Base-by-base conservation (phyloP, 2,329 filamentous ascomycete species). In the Trichoderma asperellum region DNA sequence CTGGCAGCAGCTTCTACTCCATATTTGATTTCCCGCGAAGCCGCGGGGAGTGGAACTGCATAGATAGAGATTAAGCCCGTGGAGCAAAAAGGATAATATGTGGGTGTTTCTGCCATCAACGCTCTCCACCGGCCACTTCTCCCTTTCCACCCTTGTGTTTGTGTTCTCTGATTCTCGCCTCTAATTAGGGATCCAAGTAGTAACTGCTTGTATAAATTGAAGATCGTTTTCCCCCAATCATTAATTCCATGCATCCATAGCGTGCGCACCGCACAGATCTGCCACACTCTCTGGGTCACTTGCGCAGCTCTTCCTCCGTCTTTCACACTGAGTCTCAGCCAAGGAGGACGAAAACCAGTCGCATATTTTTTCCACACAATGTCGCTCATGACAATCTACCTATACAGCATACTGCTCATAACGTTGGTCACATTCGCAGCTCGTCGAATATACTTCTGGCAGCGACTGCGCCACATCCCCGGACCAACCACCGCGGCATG, bases 391-490 rank as follows among this genome's bases (percentile, higher is more conserved):
- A 29, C n/a, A 5, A 57, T 68, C 21, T 43, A 56, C 0, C 18
- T 68, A 29, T 67, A 32, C 35, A 52, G 34, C 4, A 32, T 52
- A 29, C 61, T 63, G 49, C 40, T 66, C 27, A 32, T 56, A 10
- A 12, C 35, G 3, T 14, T 70, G 1, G 5, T 70, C 35, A 34
- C 29, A 21, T 67, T 56, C 7, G 6, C 37, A 29, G 34, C 29
- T 0, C 65, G 52, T 14, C 21, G 68, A 16, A 18, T 75, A 29
- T 75, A 68, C 29, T 68, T 65, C n/a, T 77, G 76, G 76, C 68
- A 74, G 52, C 73, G 75, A 4, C 65, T 78, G 43, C 73, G 76
- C 16, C 74, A 78, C 63, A 73, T 78, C 60, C 76, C 76, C 0
- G 76, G 76, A 0, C 76, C 76, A 0, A 35, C 49, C 7, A 62